Conservation (phyloP, 2,329 filamentous ascomycete genomes). For the Ophiostoma himal-ulmi region DNA sequence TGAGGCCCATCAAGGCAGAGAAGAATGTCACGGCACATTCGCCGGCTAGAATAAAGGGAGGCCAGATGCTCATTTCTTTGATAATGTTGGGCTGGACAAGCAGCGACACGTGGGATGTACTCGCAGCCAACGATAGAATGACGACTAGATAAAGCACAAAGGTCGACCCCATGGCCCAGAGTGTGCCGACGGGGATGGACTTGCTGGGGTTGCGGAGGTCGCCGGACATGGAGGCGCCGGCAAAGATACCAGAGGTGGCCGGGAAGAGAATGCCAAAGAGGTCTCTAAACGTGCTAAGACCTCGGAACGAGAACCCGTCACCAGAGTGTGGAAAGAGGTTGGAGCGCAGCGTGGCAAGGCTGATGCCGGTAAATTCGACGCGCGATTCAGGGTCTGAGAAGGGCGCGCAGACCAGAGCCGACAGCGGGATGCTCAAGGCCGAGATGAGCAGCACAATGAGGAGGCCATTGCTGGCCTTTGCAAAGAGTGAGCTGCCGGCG, state of each 20-base stretch:
- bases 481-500: constrained; percentile 72
- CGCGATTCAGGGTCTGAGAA: constrained; percentile 58
- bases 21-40: constrained; percentile 81
- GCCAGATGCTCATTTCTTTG: constrained; percentile 72
- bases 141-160: constrained; percentile 71
- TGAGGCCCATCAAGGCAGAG: constrained; percentile 80
- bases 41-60: constrained; percentile 66
- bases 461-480: constrained; percentile 71
- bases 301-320: constrained; percentile 52
- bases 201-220: constrained; percentile 77
- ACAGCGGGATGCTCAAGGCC: constrained; percentile 75
- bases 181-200: constrained; percentile 76
- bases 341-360: constrained; percentile 60
- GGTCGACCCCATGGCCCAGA: constrained; percentile 70
- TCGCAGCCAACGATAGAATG: constrained; percentile 70
- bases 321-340: constrained; percentile 68
- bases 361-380: constrained; percentile 74
- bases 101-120: constrained; percentile 67
- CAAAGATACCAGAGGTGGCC: constrained; percentile 57
- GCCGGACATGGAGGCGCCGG: constrained; percentile 84
- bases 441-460: constrained; percentile 65
- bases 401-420: constrained; percentile 61
- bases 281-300: constrained; percentile 67
- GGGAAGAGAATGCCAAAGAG: constrained; percentile 84
- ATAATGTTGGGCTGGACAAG: constrained; percentile 73